Conservation (phyloP, 2,329 filamentous ascomycete genomes). For the Proliferodiscus dingleyae region DNA sequence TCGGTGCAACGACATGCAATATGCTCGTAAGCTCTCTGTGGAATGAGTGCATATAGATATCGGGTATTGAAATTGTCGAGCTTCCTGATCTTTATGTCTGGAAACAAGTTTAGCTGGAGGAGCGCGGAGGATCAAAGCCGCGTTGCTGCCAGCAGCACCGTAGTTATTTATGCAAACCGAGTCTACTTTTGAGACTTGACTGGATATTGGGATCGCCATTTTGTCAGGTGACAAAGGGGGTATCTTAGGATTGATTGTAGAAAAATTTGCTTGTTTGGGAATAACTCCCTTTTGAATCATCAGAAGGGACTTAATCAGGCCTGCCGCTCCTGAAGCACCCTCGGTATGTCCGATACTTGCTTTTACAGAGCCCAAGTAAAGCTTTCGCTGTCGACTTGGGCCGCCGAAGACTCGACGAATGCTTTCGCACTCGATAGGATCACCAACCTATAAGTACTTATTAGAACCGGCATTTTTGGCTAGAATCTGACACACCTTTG, state of each 20-base stretch:
- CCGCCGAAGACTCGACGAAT: constrained; percentile 11
- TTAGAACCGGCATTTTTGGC: no score
- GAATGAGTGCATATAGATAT: no score
- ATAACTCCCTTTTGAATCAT: constrained; percentile 27
- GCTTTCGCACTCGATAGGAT: constrained; percentile 21
- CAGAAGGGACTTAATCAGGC: constrained; percentile 40
- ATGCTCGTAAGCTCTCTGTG: no score
- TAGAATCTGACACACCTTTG: no score
- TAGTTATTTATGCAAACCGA: constrained; percentile 22
- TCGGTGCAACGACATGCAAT: no score
- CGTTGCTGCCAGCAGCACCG: constrained; percentile 23
- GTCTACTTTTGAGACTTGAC: neutral
- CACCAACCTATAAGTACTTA: constrained; percentile 17
- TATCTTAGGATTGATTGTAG: constrained; percentile 31
- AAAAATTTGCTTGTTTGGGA: constrained; percentile 25
- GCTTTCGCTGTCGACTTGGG: neutral
- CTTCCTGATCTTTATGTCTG: neutral
- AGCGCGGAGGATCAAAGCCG: constrained; percentile 13
- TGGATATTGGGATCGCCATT: constrained; percentile 10
- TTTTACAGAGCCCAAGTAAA: constrained; percentile 29
- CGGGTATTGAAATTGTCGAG: neutral
- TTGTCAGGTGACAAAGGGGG: neutral
- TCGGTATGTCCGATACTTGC: constrained; percentile 42
- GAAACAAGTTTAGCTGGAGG: constrained; percentile 1
- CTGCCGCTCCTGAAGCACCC: constrained; percentile 38